Evolutionary conservation across 1,284 basidiomycete genomes (phyloP).

Genomic region (Austropuccinia psidii): DNA sequence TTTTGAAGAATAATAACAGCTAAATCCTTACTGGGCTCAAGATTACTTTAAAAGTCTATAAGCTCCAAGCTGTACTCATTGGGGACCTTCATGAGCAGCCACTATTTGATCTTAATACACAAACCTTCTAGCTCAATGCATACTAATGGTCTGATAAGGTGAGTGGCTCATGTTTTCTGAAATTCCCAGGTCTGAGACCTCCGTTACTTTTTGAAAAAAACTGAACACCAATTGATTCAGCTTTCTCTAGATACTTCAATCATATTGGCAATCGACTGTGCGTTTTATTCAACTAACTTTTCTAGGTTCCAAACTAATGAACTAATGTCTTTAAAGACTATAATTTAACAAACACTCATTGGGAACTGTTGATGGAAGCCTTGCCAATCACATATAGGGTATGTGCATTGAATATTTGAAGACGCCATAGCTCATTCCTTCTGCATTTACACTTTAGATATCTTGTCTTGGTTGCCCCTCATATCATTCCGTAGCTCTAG

Average conservation of each 20-base stretch:
- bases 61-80: slow-evolving; percentile 85
- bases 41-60: slow-evolving; percentile 75
- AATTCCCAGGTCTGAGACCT: too few species aligned
- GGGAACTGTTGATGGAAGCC: slow-evolving; percentile 96
- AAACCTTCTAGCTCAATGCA: slow-evolving; percentile 69
- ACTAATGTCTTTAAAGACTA: slow-evolving; percentile 54
- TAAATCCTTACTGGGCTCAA: too few species aligned
- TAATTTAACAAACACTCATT: slow-evolving; percentile 95
- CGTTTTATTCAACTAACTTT: slow-evolving; percentile 4
- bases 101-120: slow-evolving; percentile 77
- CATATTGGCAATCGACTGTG: slow-evolving; percentile 70
- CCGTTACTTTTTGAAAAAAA: too few species aligned
- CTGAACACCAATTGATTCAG: slow-evolving; percentile 54
- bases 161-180: slow-evolving; percentile 40
- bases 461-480: slow-evolving; percentile 33
- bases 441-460: neutral
- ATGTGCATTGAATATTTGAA: slow-evolving; percentile 42
- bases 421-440: too few species aligned
- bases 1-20: too few species aligned
- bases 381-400: slow-evolving; percentile 80
- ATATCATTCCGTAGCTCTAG: slow-evolving; percentile 35
- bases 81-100: slow-evolving; percentile 93
- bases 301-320: slow-evolving; percentile 39
- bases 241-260: slow-evolving; percentile 72
- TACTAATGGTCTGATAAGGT: slow-evolving; percentile 94